Evolutionary conservation across 2,329 filamentous ascomycete genomes (phyloP).

Genomic region (Ascochyta clinopodiicola): DNA sequence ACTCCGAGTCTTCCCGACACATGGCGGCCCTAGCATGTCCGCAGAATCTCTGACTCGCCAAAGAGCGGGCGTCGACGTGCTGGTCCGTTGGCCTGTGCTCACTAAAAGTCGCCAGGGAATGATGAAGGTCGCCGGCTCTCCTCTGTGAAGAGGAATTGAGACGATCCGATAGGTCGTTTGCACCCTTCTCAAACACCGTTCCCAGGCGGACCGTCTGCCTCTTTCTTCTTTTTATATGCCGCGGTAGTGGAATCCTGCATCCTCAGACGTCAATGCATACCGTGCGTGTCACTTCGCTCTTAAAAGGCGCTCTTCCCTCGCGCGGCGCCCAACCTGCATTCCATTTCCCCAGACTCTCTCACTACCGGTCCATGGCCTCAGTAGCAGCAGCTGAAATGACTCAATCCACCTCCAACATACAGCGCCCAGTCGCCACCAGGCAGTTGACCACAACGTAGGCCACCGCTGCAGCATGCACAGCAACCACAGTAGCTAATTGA

Average conservation of each 20-base stretch:
- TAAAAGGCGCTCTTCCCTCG: constrained; percentile 43
- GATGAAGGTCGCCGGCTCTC: constrained; percentile 20
- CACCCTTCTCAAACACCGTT: constrained; percentile 23
- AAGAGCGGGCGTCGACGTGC: constrained; percentile 5
- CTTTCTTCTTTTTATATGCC: constrained; percentile 42
- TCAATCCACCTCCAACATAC: constrained; percentile 41
- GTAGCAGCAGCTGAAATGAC: constrained; percentile 45
- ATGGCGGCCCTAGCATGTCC: constrained; percentile 14
- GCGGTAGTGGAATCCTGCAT: constrained; percentile 34
- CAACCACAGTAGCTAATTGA: constrained; percentile 20
- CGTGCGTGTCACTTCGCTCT: constrained; percentile 36
- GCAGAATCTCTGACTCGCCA: constrained; percentile 16
- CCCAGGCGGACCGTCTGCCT: constrained; percentile 30
- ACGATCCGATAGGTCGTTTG: constrained; percentile 38
- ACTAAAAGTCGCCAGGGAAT: constrained; percentile 17
- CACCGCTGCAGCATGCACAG: neutral
- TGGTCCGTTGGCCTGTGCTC: constrained; percentile 10
- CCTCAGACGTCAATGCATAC: constrained; percentile 43
- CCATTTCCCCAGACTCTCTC: constrained; percentile 23
- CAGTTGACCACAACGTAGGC: constrained; percentile 49
- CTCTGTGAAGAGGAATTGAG: constrained; percentile 13
- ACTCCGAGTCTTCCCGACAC: constrained; percentile 12
- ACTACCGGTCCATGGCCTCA: constrained; percentile 42
- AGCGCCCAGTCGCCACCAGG: constrained; percentile 45
- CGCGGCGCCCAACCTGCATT: constrained; percentile 22